phyloP scores from a whole-genome alignment of 2,329 filamentous ascomycete species.

The Claviceps africana region DNA sequence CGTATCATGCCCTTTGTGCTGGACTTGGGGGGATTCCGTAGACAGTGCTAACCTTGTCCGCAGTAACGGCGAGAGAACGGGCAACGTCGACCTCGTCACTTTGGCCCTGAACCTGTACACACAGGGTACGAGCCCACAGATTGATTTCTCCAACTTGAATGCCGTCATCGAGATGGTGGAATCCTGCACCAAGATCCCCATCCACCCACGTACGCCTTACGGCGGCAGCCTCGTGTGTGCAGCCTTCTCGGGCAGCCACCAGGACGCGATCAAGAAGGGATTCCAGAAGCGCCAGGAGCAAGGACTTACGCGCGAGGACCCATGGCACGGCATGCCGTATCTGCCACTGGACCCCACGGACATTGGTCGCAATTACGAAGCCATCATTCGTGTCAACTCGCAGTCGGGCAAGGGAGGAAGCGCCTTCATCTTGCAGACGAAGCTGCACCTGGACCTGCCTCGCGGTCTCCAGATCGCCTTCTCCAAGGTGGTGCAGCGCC shows the following conservation, averaged over 20 bases:
- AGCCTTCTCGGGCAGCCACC: constrained; percentile 82
- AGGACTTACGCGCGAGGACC: constrained; percentile 45
- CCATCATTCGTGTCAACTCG: constrained; percentile 94
- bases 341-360: constrained; percentile 85
- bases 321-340: constrained; percentile 71
- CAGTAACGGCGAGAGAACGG: constrained; percentile 83
- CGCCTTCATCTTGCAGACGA: constrained; percentile 83
- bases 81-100: constrained; percentile 90
- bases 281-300: constrained; percentile 56
- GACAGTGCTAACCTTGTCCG: background rate
- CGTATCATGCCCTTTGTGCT: background rate
- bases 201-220: background rate
- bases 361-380: constrained; percentile 94
- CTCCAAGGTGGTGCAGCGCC: constrained; percentile 69
- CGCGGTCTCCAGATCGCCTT: constrained; percentile 88
- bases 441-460: constrained; percentile 81
- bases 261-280: constrained; percentile 92
- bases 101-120: constrained; percentile 90
- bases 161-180: constrained; percentile 80
- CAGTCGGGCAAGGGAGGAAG: constrained; percentile 90
- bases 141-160: constrained; percentile 86
- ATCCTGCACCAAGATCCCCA: constrained; percentile 64
- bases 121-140: constrained; percentile 68
- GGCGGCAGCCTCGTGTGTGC: constrained; percentile 37
- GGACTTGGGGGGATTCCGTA: background rate